Percentiles rank a stretch among this genome's conserved stretches.
These are phyloP conservation scores for Pseudocercospora crystallina DNA, from an alignment of 2,329 filamentous ascomycete species.

Conservation along the genomic window DNA sequence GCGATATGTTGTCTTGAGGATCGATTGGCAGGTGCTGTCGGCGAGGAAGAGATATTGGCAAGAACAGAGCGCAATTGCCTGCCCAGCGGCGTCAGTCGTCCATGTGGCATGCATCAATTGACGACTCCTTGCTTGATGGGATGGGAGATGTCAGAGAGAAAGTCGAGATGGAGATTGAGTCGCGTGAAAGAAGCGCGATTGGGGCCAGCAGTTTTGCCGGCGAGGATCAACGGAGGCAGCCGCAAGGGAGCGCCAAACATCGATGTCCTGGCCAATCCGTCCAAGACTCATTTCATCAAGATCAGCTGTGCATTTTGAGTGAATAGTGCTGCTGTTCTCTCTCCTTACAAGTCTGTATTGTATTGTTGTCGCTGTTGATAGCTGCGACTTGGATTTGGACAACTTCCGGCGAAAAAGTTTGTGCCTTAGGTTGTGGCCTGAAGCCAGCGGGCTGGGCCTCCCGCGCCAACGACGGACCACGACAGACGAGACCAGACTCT, in stretches of 20 bases:
- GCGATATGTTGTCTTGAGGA: too few species aligned
- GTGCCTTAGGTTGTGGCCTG: too few species aligned
- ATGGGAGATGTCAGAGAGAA: background rate
- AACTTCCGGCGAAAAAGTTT: too few species aligned
- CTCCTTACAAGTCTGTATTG: too few species aligned
- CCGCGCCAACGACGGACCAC: too few species aligned
- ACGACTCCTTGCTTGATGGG: background rate
- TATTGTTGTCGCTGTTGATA: too few species aligned
- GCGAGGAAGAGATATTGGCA: slow-evolving; percentile 11
- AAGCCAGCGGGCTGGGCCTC: too few species aligned
- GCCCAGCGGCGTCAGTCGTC: slow-evolving; percentile 35
- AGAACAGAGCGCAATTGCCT: slow-evolving; percentile 32
- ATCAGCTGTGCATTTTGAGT: background rate
- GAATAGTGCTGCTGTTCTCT: background rate
- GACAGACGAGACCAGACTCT: too few species aligned
- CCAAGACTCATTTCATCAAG: background rate
- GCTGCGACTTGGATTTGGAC: too few species aligned
- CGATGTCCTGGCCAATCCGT: too few species aligned
- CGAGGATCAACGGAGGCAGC: background rate
- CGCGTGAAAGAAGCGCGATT: background rate
- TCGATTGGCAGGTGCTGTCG: background rate
- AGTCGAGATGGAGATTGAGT: background rate
- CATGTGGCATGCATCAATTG: slow-evolving; percentile 36
- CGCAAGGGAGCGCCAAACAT: too few species aligned
- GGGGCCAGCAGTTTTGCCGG: slow-evolving; percentile 1